Conservation (phyloP, 164 flowering plant species). For the grape (Vitis vinifera) region ASM3070453v1 NC_081813.1:1585001-1585500, state of each 20-base stretch:
- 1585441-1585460: conserved; percentile 95
- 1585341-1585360: conserved; percentile 30
- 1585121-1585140: no score
- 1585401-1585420: conserved; percentile 70
- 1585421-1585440: conserved; percentile 94
- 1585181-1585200: no score
- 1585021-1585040: conserved; percentile 93
- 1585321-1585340: neutral
- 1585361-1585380: conserved; percentile 90
- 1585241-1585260: neutral
- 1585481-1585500: conserved; percentile 68
- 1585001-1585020: conserved; percentile 94
- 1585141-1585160: no score
- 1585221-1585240: no score
- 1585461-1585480: conserved; percentile 85
- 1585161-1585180: no score
- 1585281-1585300: no score
- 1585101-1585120: neutral
- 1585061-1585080: conserved; percentile 93
- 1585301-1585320: neutral
- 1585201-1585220: no score
- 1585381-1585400: conserved; percentile 73
- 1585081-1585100: conserved; percentile 76
- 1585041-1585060: conserved; percentile 79
- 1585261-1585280: neutral